Evolutionary conservation across 257 asterid species (phyloP), one percentile per base, ranked within the genome.

Genomic region (Striga asiatica): DNA sequence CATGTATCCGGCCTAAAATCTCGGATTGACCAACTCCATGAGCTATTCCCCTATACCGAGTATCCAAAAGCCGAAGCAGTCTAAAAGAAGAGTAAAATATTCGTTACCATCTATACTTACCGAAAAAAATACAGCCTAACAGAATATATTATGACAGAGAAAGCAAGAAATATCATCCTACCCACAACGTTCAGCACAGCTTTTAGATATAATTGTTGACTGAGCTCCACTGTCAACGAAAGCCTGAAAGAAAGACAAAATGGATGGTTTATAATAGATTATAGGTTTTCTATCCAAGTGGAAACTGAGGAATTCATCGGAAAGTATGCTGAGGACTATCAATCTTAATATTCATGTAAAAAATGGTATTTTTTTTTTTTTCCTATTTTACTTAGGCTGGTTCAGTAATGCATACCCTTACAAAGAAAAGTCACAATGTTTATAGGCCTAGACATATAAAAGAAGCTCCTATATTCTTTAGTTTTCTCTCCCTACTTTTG

Each of bases 191-290:
- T 92, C 99, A 12, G 99, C 99, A 71, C 99, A 92, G 76, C 75
- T 82, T 82, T 81, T 92, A 61, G 99, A 92, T 74, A 92, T 92
- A 54, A 88, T 88, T 50, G 99, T 92, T 41, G 99, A 92, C 76
- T 88, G 98, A 66, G 98, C 98, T 66, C 98, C 98, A 66, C 98
- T 92, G 58, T 92, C 98, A 64, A 92, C 98, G 60, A 92, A 92
- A 56, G 98, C 99, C 98, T 91, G 76, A 71, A 74, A 67, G 62
- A 61, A 58, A 58, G 24, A 56, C 14, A 54, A 48, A 54, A 12
- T 32, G 16, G 35, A 22, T 5, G 13, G 11, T 39, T 34, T 43
- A 50, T n/a, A 54, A 65, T 21, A 41, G 20, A 41, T 22, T 24
- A 25, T 56, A 66, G 50, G 34, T 58, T 9, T 17, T 6, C 35